Conservation (phyloP, 2,329 filamentous ascomycete species). For the Neonectria sp. region DNA sequence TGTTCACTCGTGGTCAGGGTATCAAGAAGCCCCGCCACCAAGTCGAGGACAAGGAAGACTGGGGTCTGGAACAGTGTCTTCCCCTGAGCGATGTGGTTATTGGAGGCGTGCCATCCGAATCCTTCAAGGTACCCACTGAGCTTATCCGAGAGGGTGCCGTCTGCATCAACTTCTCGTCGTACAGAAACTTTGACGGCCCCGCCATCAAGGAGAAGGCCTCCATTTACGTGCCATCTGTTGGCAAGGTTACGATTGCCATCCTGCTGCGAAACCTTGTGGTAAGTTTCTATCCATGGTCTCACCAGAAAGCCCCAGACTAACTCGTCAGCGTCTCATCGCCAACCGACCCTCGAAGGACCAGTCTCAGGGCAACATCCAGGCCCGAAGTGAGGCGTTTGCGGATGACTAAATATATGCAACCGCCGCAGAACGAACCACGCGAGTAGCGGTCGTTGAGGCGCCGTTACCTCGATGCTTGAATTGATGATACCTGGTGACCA, state of each 20-base stretch:
- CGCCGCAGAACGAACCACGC: neutral
- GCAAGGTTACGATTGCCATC: conserved; percentile 97
- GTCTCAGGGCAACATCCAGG: conserved; percentile 53
- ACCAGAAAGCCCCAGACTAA: conserved; percentile 42
- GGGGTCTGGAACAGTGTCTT: conserved; percentile 84
- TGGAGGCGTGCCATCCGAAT: conserved; percentile 88
- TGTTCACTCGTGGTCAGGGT: conserved; percentile 91
- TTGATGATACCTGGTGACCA: conserved; percentile 27
- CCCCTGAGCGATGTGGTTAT: conserved; percentile 95
- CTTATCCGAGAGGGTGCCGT: conserved; percentile 90
- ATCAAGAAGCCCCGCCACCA: conserved; percentile 90
- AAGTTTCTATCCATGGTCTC: conserved; percentile 55
- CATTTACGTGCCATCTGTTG: conserved; percentile 96
- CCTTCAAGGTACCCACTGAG: conserved; percentile 90
- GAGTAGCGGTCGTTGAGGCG: neutral
- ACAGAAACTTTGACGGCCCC: conserved; percentile 89
- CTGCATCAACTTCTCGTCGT: conserved; percentile 99
- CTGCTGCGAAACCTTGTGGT: conserved; percentile 91
- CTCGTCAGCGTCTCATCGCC: conserved; percentile 64
- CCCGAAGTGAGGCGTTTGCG: conserved; percentile 59
- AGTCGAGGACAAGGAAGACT: conserved; percentile 85
- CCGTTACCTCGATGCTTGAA: neutral
- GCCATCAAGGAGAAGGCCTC: conserved; percentile 95
- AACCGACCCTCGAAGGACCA: conserved; percentile 61
- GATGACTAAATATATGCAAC: conserved; percentile 50